These are phyloP conservation scores for Calonectria henricotiae DNA, from an alignment of 2,329 filamentous ascomycete genomes.

Conservation along the genomic window DNA sequence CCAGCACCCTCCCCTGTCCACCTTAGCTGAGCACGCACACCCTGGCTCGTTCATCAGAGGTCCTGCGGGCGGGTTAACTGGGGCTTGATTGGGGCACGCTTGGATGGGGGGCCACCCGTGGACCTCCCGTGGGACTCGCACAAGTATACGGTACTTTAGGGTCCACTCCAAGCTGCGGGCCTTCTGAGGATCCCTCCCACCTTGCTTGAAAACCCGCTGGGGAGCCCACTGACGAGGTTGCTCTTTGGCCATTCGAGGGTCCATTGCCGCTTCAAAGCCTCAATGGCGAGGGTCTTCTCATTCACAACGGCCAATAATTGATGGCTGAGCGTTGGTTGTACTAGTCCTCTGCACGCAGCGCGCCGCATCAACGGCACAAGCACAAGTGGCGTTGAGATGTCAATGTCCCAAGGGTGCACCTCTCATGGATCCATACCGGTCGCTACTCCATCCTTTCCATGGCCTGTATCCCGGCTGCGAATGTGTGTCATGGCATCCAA, in stretches of 20 bases:
- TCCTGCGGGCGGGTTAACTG: conserved; percentile 44
- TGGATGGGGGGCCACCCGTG: conserved; percentile 37
- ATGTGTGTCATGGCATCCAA: conserved; percentile 19
- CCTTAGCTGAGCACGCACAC: conserved; percentile 42
- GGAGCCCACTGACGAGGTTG: conserved; percentile 44
- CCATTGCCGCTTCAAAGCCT: conserved; percentile 48
- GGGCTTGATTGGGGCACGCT: conserved; percentile 45
- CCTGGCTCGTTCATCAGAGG: conserved; percentile 51
- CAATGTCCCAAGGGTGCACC: conserved; percentile 18
- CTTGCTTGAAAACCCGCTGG: conserved; percentile 9
- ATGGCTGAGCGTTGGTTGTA: conserved; percentile 42
- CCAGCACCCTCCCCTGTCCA: conserved; percentile 44
- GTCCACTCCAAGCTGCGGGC: conserved; percentile 43
- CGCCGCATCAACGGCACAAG: conserved; percentile 16
- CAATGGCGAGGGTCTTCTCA: conserved; percentile 41
- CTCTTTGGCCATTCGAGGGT: conserved; percentile 41
- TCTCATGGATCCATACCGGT: conserved; percentile 14
- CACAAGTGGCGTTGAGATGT: conserved; percentile 20
- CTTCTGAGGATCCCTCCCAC: conserved; percentile 38
- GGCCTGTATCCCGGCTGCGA: conserved; percentile 16
- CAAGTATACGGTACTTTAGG: conserved; percentile 49
- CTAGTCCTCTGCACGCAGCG: conserved; percentile 38
- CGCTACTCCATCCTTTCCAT: conserved; percentile 19
- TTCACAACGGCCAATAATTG: conserved; percentile 48
- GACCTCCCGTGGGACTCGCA: conserved; percentile 31